Evolutionary conservation across 345 rosid species (phyloP).

Genomic region (Aquilaria sinensis): DNA sequence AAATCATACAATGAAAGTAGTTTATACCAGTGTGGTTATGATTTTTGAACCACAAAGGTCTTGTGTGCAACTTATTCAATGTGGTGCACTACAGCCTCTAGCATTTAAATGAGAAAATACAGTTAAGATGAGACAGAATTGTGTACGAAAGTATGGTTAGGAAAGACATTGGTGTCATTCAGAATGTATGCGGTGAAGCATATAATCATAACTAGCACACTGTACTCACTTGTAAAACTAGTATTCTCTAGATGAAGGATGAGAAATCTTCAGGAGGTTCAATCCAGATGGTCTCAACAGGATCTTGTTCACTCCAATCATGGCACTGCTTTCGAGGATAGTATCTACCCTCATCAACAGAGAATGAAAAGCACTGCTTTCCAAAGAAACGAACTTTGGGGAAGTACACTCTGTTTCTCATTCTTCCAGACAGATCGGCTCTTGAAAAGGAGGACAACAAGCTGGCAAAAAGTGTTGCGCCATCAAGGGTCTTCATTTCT

Average conservation of each 20-base stretch:
- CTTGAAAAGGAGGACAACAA: slow-evolving; percentile 50
- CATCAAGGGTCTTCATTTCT: slow-evolving; percentile 46
- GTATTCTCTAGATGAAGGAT: slow-evolving; percentile 21
- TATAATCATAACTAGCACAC: background rate
- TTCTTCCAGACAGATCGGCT: slow-evolving; percentile 40
- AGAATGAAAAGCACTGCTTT: slow-evolving; percentile 57
- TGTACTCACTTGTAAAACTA: slow-evolving; percentile 7
- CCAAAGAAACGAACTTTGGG: slow-evolving; percentile 66
- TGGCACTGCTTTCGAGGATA: slow-evolving; percentile 54
- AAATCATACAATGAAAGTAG: too few relatives aligned
- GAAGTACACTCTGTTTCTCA: slow-evolving; percentile 60
- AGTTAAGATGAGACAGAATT: too few relatives aligned
- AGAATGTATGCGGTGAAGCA: too few relatives aligned
- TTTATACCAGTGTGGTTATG: too few relatives aligned
- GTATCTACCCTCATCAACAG: slow-evolving; percentile 40
- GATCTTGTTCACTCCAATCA: slow-evolving; percentile 63
- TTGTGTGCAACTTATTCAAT: too few relatives aligned
- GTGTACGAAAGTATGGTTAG: too few relatives aligned
- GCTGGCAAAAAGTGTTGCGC: slow-evolving; percentile 58
- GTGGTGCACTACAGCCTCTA: too few relatives aligned
- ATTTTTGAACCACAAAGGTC: too few relatives aligned
- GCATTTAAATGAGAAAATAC: too few relatives aligned
- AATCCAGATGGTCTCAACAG: slow-evolving; percentile 56
- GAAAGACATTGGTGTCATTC: too few relatives aligned
- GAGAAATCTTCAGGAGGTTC: slow-evolving; percentile 45